Base-by-base conservation (phyloP, 2,329 filamentous ascomycete genomes). In the Sodiomyces alkalinus region DNA sequence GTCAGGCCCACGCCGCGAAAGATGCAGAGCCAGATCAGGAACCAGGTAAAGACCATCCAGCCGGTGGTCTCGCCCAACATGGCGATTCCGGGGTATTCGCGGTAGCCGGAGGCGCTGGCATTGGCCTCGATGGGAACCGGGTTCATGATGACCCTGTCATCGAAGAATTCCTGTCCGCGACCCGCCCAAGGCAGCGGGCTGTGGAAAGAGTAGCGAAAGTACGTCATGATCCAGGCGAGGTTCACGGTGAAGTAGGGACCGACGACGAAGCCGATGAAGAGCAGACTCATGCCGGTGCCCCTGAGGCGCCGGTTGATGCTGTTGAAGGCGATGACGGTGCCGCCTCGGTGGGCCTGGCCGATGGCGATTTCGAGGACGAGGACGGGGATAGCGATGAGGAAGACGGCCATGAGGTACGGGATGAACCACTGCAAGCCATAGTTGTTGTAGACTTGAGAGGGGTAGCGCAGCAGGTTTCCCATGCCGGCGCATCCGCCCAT, bases 291-390 rank as follows among this genome's bases (percentile, higher is more conserved):
- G 0, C 67, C 68, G 3, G 63, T 52, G 3, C 66, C 67, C 37
- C 64, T 68, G 19, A 70, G 48, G 6, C 65, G 55, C 28, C 54
- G 46, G 39, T 67, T 56, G 33, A 71, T 49, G 36, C 60, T 65
- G 48, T 64, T 61, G 41, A 57, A 68, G 4, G 65, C 64, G 29
- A 69, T 60, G 21, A 68, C 61, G 3, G 57, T 60, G 9, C 65
- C 65, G 21, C 62, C 64, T 9, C 64, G 62, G 39, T 69, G 68
- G 4, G 65, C 64, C 39, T 70, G 79, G 26, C 82, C 82, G 29
- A 80, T 82, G 29, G 78, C 78, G 28, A 71, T 66, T 41, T 72
- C 67, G 14, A 70, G 56, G 9, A 69, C 56, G 20, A 71, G 53
- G 0, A 60, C 55, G 0, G 66, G 67, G 24, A 71, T 69, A 20